Evolutionary conservation across 2,329 filamentous ascomycete genomes (phyloP), one percentile per base, ranked within the genome.

Genomic region (Fusarium sp.): DNA sequence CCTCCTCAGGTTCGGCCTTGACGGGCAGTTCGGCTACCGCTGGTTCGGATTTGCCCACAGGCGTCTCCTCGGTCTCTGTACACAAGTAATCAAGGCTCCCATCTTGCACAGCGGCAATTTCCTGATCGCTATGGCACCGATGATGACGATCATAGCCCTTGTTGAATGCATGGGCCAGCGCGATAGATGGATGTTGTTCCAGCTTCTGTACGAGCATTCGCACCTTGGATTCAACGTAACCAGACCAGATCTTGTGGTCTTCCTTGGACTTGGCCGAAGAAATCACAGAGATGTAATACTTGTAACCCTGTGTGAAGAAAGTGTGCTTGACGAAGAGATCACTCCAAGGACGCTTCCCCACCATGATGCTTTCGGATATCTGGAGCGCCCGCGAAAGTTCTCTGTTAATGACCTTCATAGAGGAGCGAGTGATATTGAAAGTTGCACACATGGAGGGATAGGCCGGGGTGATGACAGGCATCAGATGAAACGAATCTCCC

Each of bases 391-490:
- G 91, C 73, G 92, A 88, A 23, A 98, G 89, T 81, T 99, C 97
- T 56, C 92, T 89, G 75, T 95, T 90, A 79, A 99, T 95, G 59
- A 98, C 91, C 8, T 90, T 87, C 86, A 95, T 94, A 2, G 95
- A 97, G 1, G 96, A 98, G 74, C 90, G 87, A 4, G 94, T 95
- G 70, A 99, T 92, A 79, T 98, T 98, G 86, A 97, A 97, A 0
- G 97, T 98, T 2, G 97, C 93, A 82, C 97, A 98, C 95, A 98
- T 98, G 59, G 95, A 97, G 4, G 97, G 97, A 81, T 98, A 98
- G 1, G 97, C 95, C 2, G 97, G 97, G 2, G 97, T 99, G 80
- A 99, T 98, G 83, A 99, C 94, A 32, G 97, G 97, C 97, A 99
- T 99, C 62, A 98, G 87, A 83, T 98, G 96, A 76, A 91, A 94